Percentiles rank a stretch among this genome's conserved stretches.
These are phyloP conservation scores for Tuber brumale DNA, from an alignment of 495 filamentous ascomycete species.

Conservation along the genomic window DNA sequence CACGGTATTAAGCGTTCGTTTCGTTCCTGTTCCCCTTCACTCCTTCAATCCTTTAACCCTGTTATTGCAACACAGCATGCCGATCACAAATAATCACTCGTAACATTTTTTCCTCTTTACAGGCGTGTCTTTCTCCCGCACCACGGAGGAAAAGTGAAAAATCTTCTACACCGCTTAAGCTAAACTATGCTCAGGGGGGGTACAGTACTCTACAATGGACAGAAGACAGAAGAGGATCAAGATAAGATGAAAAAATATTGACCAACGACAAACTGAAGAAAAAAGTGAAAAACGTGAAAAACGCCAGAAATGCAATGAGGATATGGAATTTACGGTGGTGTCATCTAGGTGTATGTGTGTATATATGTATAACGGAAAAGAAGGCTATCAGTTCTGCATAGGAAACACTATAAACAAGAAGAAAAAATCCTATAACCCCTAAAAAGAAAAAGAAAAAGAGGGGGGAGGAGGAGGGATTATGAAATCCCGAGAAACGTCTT, in stretches of 20 bases:
- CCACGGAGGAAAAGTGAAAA: background rate
- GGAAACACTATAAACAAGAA: too few relatives aligned
- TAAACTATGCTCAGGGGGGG: background rate
- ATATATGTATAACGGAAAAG: background rate
- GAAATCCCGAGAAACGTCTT: slow-evolving; percentile 65
- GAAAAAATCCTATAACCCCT: background rate
- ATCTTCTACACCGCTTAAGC: background rate
- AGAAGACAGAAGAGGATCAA: background rate
- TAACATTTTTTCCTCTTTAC: background rate
- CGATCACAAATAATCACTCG: background rate
- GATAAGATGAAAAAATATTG: background rate
- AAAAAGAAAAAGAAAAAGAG: background rate
- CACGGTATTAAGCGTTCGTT: background rate
- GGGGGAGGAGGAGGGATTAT: slow-evolving; percentile 42
- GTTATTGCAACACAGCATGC: background rate
- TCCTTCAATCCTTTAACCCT: background rate
- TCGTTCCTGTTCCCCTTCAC: background rate
- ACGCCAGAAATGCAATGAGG: background rate
- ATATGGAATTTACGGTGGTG: background rate
- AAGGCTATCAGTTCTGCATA: background rate
- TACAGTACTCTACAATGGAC: background rate
- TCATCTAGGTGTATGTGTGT: background rate
- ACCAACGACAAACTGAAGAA: background rate
- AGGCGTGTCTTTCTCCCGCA: background rate
- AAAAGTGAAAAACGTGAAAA: background rate